A percentile compares a stretch with the other conserved stretches of the same genome.
Evolutionary conservation across 345 rosid genomes (phyloP).

Genomic region (Citrus reticulata): DNA sequence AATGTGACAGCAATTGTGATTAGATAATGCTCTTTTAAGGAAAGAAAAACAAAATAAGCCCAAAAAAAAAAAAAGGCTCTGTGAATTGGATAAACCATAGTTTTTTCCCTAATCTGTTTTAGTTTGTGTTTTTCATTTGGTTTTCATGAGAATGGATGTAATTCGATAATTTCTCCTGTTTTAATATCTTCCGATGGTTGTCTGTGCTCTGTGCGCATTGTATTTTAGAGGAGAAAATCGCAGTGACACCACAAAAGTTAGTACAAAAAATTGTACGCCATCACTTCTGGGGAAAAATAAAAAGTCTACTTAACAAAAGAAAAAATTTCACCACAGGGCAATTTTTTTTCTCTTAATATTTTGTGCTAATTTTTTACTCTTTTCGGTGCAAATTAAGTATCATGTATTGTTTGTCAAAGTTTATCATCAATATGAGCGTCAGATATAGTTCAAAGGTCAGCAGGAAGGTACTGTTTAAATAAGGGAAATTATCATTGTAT

Average conservation of each 20-base stretch:
- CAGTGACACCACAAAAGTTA: background rate
- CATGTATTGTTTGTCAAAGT: background rate
- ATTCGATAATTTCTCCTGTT: background rate
- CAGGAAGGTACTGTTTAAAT: background rate
- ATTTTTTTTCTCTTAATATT: no score
- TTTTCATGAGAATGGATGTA: background rate
- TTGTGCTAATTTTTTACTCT: no score
- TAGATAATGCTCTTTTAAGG: background rate
- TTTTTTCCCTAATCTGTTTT: background rate
- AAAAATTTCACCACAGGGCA: no score
- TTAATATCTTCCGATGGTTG: background rate
- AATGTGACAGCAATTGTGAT: background rate
- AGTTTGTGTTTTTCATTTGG: background rate
- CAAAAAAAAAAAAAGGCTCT: background rate
- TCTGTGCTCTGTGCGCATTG: background rate
- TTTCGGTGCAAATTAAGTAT: background rate
- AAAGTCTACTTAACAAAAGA: no score
- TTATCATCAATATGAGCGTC: background rate
- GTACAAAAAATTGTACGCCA: no score
- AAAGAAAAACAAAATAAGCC: background rate
- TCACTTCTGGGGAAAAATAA: background rate
- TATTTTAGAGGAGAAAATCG: background rate
- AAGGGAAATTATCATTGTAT: no score
- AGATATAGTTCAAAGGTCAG: background rate
- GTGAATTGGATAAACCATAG: background rate